Conservation (phyloP, 2,329 filamentous ascomycete species). For the Sphaerostilbella broomeana region DNA sequence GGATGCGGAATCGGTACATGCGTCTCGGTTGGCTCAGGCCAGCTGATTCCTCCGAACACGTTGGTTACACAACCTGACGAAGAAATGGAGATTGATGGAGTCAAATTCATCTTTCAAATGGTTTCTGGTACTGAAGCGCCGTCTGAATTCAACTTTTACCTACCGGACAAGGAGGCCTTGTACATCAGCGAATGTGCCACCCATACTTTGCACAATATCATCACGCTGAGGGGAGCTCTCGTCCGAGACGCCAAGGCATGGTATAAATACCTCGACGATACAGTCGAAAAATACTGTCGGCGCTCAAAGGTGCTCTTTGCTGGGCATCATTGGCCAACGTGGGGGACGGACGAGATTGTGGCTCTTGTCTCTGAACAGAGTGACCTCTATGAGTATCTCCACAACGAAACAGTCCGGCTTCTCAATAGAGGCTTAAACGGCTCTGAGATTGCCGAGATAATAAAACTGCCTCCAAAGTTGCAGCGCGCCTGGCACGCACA, state of each 20-base stretch:
- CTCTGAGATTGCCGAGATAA: slow-evolving; percentile 33
- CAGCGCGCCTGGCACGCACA: slow-evolving; percentile 21
- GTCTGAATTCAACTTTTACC: slow-evolving; percentile 35
- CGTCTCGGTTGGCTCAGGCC: slow-evolving; percentile 25
- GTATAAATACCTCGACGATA: slow-evolving; percentile 32
- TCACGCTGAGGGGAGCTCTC: slow-evolving; percentile 34
- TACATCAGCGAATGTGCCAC: slow-evolving; percentile 34
- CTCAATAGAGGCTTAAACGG: slow-evolving; percentile 32
- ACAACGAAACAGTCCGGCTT: slow-evolving; percentile 34
- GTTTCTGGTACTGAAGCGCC: slow-evolving; percentile 36
- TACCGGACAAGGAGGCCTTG: slow-evolving; percentile 31
- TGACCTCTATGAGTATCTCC: slow-evolving; percentile 34
- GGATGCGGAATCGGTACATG: slow-evolving; percentile 31
- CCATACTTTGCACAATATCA: slow-evolving; percentile 35
- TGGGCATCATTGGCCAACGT: slow-evolving; percentile 38
- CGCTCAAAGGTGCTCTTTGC: slow-evolving; percentile 30
- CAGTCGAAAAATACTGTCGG: slow-evolving; percentile 28
- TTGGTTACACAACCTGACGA: slow-evolving; percentile 26
- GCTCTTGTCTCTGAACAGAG: slow-evolving; percentile 28
- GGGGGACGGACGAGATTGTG: slow-evolving; percentile 24
- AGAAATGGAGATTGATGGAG: slow-evolving; percentile 26
- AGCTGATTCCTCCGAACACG: slow-evolving; percentile 29
- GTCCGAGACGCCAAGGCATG: slow-evolving; percentile 36
- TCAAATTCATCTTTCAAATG: slow-evolving; percentile 35
- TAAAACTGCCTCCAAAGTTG: slow-evolving; percentile 28